Percentiles rank a stretch among this genome's conserved stretches.
Conservation (phyloP, 495 filamentous ascomycete genomes). For the Daldinia decipiens region DNA sequence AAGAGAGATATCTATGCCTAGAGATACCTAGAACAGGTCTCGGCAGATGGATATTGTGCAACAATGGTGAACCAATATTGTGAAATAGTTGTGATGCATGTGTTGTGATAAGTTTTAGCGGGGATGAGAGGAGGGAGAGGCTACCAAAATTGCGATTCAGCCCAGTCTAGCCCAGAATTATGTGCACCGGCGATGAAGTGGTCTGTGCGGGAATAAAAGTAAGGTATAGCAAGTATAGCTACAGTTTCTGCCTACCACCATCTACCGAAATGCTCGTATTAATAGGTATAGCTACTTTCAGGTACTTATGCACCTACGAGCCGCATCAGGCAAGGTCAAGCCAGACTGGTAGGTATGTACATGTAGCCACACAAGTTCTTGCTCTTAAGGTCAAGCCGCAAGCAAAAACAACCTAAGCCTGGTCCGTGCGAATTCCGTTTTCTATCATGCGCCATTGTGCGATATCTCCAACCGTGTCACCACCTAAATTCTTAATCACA, state of each 20-base stretch:
- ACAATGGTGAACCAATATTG: slow-evolving; percentile 38
- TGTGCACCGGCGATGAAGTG: neutral
- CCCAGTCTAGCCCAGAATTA: slow-evolving; percentile 39
- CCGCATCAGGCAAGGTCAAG: slow-evolving; percentile 6
- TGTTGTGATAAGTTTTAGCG: slow-evolving; percentile 39
- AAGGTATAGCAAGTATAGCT: neutral
- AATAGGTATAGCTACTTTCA: too few species aligned
- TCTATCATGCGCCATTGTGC: neutral
- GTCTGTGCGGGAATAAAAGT: neutral
- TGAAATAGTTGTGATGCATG: slow-evolving; percentile 25
- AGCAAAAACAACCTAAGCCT: neutral
- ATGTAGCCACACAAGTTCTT: slow-evolving; percentile 2
- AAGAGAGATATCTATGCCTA: neutral
- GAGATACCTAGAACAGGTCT: neutral
- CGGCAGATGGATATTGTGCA: slow-evolving; percentile 24
- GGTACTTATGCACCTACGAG: too few species aligned
- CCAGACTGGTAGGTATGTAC: too few species aligned
- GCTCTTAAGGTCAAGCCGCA: neutral
- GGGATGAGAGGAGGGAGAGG: slow-evolving; percentile 32
- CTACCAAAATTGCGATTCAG: slow-evolving; percentile 40
- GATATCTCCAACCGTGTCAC: neutral
- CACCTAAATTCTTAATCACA: neutral
- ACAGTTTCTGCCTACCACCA: neutral
- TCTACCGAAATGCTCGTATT: too few species aligned
- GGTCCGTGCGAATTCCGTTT: neutral